Evolutionary conservation across 2,329 filamentous ascomycete species (phyloP).

Genomic region (Bipolaris bicolor): DNA sequence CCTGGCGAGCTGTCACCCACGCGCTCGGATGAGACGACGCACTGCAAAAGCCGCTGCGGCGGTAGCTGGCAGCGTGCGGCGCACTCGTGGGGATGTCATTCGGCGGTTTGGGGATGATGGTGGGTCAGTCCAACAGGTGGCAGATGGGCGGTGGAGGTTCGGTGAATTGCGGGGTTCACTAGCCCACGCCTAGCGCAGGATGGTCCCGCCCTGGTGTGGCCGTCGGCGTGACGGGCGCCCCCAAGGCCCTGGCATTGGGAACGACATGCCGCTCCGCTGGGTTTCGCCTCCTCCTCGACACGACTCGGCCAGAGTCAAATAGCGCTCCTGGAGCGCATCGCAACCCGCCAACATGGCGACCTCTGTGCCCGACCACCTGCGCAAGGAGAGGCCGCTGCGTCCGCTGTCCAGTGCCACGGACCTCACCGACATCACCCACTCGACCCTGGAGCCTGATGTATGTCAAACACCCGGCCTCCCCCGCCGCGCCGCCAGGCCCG

Average conservation of each 20-base stretch:
- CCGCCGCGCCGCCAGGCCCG: constrained; percentile 11
- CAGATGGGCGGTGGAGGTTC: constrained; percentile 17
- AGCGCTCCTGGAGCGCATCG: constrained; percentile 6
- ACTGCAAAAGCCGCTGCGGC: constrained; percentile 7
- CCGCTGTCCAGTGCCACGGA: constrained; percentile 31
- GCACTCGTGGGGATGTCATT: constrained; percentile 14
- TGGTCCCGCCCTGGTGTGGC: constrained; percentile 19
- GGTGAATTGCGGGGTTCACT: constrained; percentile 18
- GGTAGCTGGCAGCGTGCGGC: constrained; percentile 17
- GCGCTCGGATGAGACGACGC: constrained; percentile 13
- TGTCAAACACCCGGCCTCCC: constrained; percentile 14
- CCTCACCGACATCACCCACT: constrained; percentile 26
- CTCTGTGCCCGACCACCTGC: constrained; percentile 6
- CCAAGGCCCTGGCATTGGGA: constrained; percentile 27
- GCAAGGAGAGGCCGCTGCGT: constrained; percentile 19
- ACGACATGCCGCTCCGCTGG: constrained; percentile 25
- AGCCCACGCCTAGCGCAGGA: constrained; percentile 15
- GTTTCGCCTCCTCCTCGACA: constrained; percentile 25
- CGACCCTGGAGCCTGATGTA: constrained; percentile 28
- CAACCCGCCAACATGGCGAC: constrained; percentile 17
- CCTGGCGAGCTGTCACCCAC: constrained; percentile 15
- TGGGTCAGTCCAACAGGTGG: constrained; percentile 18
- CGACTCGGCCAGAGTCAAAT: constrained; percentile 15
- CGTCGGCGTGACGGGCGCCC: constrained; percentile 20
- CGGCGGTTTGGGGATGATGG: constrained; percentile 5